phyloP scores from a whole-genome alignment of 2,329 filamentous ascomycete genomes.

The Xylariaceae sp. region DNA sequence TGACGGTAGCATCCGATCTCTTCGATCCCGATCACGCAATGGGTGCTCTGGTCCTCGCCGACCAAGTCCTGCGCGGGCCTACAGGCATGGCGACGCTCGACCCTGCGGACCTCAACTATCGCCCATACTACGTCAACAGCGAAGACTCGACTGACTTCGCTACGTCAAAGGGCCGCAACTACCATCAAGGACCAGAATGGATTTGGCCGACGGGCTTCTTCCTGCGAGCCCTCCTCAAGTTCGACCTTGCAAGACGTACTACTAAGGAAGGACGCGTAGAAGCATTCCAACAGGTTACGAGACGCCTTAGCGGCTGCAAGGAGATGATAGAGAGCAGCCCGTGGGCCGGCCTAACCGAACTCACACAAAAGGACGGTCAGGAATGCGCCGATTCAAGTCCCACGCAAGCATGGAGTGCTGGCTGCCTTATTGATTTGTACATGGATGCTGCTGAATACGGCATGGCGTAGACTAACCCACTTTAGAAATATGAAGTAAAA shows the following conservation, averaged over 20 bases:
- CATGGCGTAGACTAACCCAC: conserved; percentile 29
- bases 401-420: conserved; percentile 95
- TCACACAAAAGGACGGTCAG: conserved; percentile 89
- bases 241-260: conserved; percentile 78
- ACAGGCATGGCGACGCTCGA: conserved; percentile 96
- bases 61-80: conserved; percentile 81
- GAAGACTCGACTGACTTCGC: conserved; percentile 92
- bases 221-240: conserved; percentile 87
- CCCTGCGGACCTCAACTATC: conserved; percentile 89
- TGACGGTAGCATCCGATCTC: conserved; percentile 89
- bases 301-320: conserved; percentile 82
- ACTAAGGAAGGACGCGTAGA: conserved; percentile 73
- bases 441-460: conserved; percentile 76
- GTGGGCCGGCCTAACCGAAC: conserved; percentile 91
- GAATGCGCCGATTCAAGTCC: conserved; percentile 89
- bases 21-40: conserved; percentile 83
- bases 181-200: conserved; percentile 98
- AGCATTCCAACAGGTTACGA: conserved; percentile 92
- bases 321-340: conserved; percentile 77
- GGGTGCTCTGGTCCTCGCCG: conserved; percentile 78
- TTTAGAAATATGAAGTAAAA: too few relatives aligned
- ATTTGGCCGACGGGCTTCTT: conserved; percentile 98
- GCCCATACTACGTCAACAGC: conserved; percentile 92
- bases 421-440: conserved; percentile 93
- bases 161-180: conserved; percentile 93